These are phyloP conservation scores for Aspergillus brunneoviolaceus DNA, from an alignment of 2,329 filamentous ascomycete genomes.

Conservation along the genomic window DNA sequence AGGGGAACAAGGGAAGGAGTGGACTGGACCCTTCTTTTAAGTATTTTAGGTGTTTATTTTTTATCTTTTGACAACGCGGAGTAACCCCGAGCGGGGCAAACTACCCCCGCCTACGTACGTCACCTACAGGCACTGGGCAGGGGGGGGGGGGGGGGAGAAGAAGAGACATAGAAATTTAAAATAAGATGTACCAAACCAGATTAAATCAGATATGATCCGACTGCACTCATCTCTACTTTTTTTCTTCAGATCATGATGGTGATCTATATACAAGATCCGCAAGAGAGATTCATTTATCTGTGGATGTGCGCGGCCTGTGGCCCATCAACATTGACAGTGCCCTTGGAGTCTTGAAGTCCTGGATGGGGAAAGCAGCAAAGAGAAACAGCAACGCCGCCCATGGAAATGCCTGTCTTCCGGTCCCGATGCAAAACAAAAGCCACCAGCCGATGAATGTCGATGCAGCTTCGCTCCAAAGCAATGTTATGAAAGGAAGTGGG, in stretches of 20 bases:
- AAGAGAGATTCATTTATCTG: not conserved
- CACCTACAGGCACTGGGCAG: not conserved
- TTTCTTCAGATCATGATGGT: not conserved
- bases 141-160: not conserved
- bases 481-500: constrained; percentile 5
- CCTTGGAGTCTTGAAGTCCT: not conserved
- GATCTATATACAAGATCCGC: constrained; percentile 2
- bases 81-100: constrained; percentile 29
- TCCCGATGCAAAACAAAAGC: constrained; percentile 19
- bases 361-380: not conserved
- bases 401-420: constrained; percentile 2
- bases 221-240: not conserved
- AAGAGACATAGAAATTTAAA: no score
- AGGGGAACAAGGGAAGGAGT: not conserved
- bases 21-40: not conserved
- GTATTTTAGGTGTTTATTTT: constrained; percentile 1
- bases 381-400: not conserved
- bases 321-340: constrained; percentile 1
- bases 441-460: constrained; percentile 19
- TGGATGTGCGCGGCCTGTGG: not conserved
- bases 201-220: no score
- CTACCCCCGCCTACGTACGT: constrained; percentile 5
- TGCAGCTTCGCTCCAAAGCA: constrained; percentile 6
- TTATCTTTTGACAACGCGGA: constrained; percentile 12
- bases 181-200: no score